phyloP scores from a whole-genome alignment of 2,329 filamentous ascomycete species.

The Claviceps africana region DNA sequence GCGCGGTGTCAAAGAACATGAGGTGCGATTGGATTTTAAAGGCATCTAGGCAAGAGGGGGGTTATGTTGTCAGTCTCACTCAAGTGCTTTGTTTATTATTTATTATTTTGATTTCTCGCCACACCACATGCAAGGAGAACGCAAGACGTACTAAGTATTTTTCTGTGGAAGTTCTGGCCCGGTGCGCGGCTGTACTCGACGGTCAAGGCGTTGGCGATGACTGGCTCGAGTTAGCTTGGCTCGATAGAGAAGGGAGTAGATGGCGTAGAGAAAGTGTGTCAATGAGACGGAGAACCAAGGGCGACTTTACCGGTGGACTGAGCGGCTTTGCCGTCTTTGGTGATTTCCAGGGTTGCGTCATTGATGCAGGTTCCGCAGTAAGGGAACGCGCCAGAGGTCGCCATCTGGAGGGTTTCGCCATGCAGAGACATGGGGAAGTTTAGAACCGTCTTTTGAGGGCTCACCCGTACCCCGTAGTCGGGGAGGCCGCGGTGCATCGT shows the following conservation, averaged over 20 bases:
- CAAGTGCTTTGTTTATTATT: not conserved
- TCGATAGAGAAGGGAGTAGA: not conserved
- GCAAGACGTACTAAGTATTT: slow-evolving; percentile 48
- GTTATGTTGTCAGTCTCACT: not conserved
- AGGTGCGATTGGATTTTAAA: slow-evolving; percentile 77
- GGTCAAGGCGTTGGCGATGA: slow-evolving; percentile 57
- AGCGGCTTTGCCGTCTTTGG: slow-evolving; percentile 44
- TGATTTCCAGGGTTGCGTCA: slow-evolving; percentile 58
- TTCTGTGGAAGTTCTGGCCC: slow-evolving; percentile 67
- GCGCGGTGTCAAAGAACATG: slow-evolving; percentile 68
- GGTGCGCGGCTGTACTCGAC: slow-evolving; percentile 61
- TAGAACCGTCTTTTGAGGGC: slow-evolving; percentile 61
- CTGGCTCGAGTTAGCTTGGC: slow-evolving; percentile 6
- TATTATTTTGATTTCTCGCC: not conserved
- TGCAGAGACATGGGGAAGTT: slow-evolving; percentile 61
- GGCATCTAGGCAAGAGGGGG: slow-evolving; percentile 25
- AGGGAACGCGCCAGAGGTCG: slow-evolving; percentile 45
- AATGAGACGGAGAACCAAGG: not conserved
- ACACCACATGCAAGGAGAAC: not conserved
- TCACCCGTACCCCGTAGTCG: slow-evolving; percentile 69
- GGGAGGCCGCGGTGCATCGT: slow-evolving; percentile 69
- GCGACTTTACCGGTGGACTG: slow-evolving; percentile 11
- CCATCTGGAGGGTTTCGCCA: slow-evolving; percentile 35
- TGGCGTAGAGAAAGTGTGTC: not conserved
- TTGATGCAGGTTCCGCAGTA: slow-evolving; percentile 79